Conservation (phyloP, 352 stramenopile genomes). For the Globisporangium takayamanum region DNA sequence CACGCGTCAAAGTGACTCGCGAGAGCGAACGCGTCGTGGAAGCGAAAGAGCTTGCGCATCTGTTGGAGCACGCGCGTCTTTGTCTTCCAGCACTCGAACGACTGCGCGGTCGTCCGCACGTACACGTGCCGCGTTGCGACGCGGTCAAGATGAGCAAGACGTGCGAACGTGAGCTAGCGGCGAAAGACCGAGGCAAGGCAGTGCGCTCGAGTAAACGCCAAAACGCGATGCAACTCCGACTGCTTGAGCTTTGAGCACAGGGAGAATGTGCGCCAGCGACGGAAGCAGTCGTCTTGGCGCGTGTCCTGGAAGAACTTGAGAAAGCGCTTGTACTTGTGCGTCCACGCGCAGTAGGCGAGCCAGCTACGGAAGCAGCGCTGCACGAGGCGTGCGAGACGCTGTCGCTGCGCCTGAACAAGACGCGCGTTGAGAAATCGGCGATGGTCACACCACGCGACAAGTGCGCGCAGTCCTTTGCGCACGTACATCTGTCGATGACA, state of each 20-base stretch:
- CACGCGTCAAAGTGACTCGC: slow-evolving; percentile 43
- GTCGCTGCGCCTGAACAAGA: not conserved
- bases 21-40: slow-evolving; percentile 25
- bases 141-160: not conserved
- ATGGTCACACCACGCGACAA: slow-evolving; percentile 17
- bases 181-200: not conserved
- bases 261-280: slow-evolving; percentile 11
- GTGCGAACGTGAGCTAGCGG: slow-evolving; percentile 4
- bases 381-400: not conserved
- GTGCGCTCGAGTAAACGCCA: not conserved
- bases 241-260: slow-evolving; percentile 16
- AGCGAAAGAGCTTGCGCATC: slow-evolving; percentile 29
- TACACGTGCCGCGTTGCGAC: slow-evolving; percentile 5
- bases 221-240: not conserved
- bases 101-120: slow-evolving; percentile 1
- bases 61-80: slow-evolving; percentile 23
- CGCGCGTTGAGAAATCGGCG: not conserved
- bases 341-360: slow-evolving; percentile 21
- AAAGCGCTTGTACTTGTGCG: slow-evolving; percentile 19
- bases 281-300: slow-evolving; percentile 21
- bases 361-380: slow-evolving; percentile 17
- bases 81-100: slow-evolving; percentile 20
- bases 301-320: slow-evolving; percentile 20
- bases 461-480: not conserved
- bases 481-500: not conserved